A percentile compares a stretch with the other conserved stretches of the same genome.
These are phyloP conservation scores for Astrocystis sublimbata DNA, from an alignment of 495 filamentous ascomycete genomes.

Conservation along the genomic window DNA sequence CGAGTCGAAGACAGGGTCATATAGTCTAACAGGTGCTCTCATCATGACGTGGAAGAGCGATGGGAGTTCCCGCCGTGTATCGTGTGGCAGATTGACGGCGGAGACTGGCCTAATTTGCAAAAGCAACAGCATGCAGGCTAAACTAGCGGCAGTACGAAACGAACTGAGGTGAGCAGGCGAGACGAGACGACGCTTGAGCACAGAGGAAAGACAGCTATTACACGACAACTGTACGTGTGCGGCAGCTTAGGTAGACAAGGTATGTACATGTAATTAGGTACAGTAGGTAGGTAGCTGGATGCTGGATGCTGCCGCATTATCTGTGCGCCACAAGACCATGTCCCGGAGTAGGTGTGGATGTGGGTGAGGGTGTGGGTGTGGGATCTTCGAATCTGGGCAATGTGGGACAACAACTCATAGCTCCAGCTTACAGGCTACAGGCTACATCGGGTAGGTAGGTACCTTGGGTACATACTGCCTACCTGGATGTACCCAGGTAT, in stretches of 20 bases:
- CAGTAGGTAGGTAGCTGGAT: too few relatives aligned
- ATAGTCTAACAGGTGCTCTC: background rate
- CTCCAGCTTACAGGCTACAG: too few relatives aligned
- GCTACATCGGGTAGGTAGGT: background rate
- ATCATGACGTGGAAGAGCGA: background rate
- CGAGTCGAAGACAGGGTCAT: background rate
- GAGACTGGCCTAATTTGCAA: background rate
- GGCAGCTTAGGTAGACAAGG: too few relatives aligned
- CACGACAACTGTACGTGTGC: background rate
- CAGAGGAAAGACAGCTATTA: background rate
- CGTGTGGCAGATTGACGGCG: background rate
- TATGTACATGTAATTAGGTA: too few relatives aligned
- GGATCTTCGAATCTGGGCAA: background rate
- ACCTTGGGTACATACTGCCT: too few relatives aligned
- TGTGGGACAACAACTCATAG: too few relatives aligned
- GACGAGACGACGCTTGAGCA: background rate
- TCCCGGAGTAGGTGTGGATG: too few relatives aligned
- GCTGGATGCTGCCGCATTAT: background rate
- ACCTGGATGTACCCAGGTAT: background rate
- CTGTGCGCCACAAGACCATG: conserved; percentile 2
- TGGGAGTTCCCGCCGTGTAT: background rate
- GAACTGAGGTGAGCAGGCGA: background rate
- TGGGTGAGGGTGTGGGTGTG: too few relatives aligned
- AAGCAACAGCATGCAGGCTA: background rate
- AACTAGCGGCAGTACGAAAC: background rate